Evolutionary conservation across 495 filamentous ascomycete genomes (phyloP), one percentile per base, ranked within the genome.

Genomic region (Aspergillus ellipticus): DNA sequence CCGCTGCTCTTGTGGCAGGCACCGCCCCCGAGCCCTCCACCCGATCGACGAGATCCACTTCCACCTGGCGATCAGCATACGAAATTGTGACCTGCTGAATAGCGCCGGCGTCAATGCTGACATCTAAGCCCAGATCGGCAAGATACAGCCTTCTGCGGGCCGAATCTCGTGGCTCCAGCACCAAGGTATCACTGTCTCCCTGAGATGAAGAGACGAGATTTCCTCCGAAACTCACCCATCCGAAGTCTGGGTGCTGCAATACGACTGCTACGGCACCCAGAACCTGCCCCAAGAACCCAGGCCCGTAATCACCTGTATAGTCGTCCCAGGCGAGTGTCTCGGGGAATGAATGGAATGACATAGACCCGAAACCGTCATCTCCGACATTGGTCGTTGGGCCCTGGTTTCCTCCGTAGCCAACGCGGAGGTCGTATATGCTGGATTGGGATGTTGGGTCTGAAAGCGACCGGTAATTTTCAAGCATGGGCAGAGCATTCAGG

Each of bases 291-390:
- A 80, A 45, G 58, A 82, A 80, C 16, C 66, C 70, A 0, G 76
- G 75, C 2, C 79, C 79, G 58, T 80, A 82, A 56, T 82, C 79
- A 1, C 79, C 78, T 53, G 67, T 74, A 49, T 81, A 81, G 7
- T 64, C 69, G 51, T 82, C 79, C 71, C 79, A 79, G n/a, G 61
- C 60, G 45, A 82, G 65, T 4, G 76, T 75, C 35, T 80, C 71
- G 7, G 79, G 76, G 59, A 69, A 82, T 0, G 71, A 74, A 61
- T 82, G 79, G 63, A 82, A 82, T 7, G 74, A 73, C 26, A 71
- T 72, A 22, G 70, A 70, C n/a, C 67, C 72, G 51, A 76, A 82
- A 1, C 80, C 80, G 8, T 75, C 75, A 21, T 69, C 47, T 45
- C 73, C 69, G 60, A 82, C 80, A 56, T 76, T 82, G n/a, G 70